Evolutionary conservation across 2,329 filamentous ascomycete species (phyloP).

Genomic region (Erysiphe pulchra): DNA sequence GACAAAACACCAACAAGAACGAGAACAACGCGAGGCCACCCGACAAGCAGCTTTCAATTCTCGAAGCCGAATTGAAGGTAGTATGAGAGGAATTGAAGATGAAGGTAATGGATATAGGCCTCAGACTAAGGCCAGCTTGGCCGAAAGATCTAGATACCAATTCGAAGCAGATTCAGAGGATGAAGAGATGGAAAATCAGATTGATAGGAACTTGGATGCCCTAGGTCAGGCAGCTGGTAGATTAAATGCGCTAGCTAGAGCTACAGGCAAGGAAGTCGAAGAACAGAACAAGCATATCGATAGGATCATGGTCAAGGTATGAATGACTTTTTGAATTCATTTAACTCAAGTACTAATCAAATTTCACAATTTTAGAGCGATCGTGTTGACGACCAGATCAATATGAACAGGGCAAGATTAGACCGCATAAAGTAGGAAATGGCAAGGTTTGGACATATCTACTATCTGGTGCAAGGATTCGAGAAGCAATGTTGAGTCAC

Average conservation of each 20-base stretch:
- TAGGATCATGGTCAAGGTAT: conserved; percentile 52
- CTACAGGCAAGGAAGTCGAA: conserved; percentile 51
- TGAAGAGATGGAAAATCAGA: conserved; percentile 37
- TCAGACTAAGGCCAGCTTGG: conserved; percentile 17
- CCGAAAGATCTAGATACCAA: conserved; percentile 46
- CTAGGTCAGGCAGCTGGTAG: conserved; percentile 35
- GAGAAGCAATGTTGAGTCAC: too few relatives aligned
- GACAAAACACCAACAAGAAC: conserved; percentile 39
- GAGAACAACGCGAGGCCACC: conserved; percentile 37
- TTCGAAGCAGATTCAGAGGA: conserved; percentile 31
- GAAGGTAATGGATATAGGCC: conserved; percentile 11
- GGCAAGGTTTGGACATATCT: background rate
- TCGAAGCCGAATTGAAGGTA: conserved; percentile 27
- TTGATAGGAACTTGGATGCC: conserved; percentile 37
- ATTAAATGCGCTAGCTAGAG: conserved; percentile 46
- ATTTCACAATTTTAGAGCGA: conserved; percentile 34
- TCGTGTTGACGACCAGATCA: conserved; percentile 55
- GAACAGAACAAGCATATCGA: conserved; percentile 56
- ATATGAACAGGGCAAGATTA: conserved; percentile 39
- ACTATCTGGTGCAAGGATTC: too few relatives aligned
- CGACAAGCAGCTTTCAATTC: conserved; percentile 26
- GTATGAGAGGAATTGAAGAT: conserved; percentile 19
- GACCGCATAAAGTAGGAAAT: conserved; percentile 12
- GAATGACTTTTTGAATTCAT: conserved; percentile 6
- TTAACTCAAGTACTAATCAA: conserved; percentile 11